phyloP scores from a whole-genome alignment of 257 asterid species.

The Primulina eburnea region DNA sequence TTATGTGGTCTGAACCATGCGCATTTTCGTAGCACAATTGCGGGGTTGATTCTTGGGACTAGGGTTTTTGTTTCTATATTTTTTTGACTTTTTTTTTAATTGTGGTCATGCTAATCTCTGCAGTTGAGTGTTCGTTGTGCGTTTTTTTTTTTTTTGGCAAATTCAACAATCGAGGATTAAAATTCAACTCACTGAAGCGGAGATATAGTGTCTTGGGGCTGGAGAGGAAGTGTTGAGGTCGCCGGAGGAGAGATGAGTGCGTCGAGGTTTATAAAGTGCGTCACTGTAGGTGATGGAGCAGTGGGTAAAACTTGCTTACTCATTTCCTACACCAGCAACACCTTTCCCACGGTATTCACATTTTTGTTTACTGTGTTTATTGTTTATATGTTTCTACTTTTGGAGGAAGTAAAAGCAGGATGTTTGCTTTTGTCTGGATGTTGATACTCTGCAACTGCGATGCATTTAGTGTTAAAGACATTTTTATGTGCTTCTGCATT shows the following conservation, averaged over 20 bases:
- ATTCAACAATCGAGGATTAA: neutral
- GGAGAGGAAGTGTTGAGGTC: neutral
- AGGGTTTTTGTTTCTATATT: neutral
- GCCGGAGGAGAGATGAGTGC: neutral
- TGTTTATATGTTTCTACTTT: neutral
- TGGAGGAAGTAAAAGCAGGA: neutral
- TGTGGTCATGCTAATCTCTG: neutral
- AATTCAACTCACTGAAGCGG: neutral
- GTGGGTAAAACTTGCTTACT: constrained; percentile 1
- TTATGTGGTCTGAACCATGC: too few species aligned
- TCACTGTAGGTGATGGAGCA: neutral
- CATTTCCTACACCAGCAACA: constrained; percentile 2
- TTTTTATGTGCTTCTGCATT: neutral
- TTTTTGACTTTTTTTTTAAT: too few species aligned
- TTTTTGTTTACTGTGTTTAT: neutral
- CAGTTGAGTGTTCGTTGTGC: neutral
- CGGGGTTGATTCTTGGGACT: neutral
- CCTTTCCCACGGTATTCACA: constrained; percentile 1
- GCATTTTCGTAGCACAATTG: neutral
- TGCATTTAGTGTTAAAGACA: neutral
- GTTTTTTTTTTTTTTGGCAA: too few species aligned
- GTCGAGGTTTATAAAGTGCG: neutral
- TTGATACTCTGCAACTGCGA: neutral
- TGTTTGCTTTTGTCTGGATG: neutral
- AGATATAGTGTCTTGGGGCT: neutral